These are phyloP conservation scores for Aspergillus arachidicola DNA, from an alignment of 2,329 filamentous ascomycete species.

Conservation along the genomic window DNA sequence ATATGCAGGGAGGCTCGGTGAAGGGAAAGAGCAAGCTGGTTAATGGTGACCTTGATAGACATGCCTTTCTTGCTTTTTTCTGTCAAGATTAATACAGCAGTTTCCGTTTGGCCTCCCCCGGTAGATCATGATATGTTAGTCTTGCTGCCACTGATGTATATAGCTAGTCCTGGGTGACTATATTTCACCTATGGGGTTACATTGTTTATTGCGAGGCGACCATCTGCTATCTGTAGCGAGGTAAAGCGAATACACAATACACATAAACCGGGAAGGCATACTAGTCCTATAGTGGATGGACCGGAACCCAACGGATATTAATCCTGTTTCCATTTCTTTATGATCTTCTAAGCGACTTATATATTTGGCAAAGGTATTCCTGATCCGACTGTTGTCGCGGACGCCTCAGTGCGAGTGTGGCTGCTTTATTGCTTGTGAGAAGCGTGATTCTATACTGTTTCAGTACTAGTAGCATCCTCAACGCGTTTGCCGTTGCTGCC, in stretches of 20 bases:
- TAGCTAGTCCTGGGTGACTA: too few species aligned
- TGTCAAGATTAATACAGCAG: neutral
- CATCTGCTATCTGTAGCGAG: too few species aligned
- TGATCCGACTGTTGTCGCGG: slow-evolving; percentile 25
- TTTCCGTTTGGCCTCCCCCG: neutral
- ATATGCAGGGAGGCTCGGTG: neutral
- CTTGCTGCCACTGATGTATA: neutral
- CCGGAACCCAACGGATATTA: slow-evolving; percentile 20
- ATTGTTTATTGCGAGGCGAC: too few species aligned
- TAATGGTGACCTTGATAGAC: neutral
- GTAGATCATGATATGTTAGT: neutral
- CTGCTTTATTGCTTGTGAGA: slow-evolving; percentile 28
- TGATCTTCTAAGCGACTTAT: slow-evolving; percentile 25
- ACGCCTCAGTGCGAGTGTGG: slow-evolving; percentile 24
- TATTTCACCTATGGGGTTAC: too few species aligned
- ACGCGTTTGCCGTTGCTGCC: neutral
- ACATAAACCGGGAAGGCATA: too few species aligned
- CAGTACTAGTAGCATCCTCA: slow-evolving; percentile 20
- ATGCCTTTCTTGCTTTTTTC: neutral
- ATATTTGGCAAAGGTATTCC: slow-evolving; percentile 22
- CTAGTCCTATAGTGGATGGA: too few species aligned
- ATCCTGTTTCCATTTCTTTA: slow-evolving; percentile 23
- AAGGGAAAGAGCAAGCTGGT: neutral
- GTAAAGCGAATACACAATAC: too few species aligned
- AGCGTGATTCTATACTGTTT: slow-evolving; percentile 25